These are phyloP conservation scores for Eucalyptus pauciflora DNA, from an alignment of 345 rosid species.

Conservation along the genomic window DNA sequence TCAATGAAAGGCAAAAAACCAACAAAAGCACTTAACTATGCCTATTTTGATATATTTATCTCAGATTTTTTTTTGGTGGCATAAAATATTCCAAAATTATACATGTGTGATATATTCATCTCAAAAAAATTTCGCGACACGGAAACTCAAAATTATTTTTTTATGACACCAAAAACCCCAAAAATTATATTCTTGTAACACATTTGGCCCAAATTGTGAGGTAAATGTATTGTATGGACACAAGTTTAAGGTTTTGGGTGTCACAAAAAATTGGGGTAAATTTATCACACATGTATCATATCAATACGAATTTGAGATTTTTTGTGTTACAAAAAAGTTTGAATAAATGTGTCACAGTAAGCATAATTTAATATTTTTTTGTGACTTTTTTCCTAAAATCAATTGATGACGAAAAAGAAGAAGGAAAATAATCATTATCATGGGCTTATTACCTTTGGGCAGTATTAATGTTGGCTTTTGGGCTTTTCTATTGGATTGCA, in stretches of 20 bases:
- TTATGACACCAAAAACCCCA: fast-evolving
- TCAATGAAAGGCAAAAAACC: background rate
- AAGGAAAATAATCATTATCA: background rate
- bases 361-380: too few relatives aligned
- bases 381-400: background rate
- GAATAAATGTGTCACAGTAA: fast-evolving
- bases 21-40: too few relatives aligned
- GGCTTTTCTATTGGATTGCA: background rate
- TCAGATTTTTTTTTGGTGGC: fast-evolving
- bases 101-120: too few relatives aligned
- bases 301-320: fast-evolving
- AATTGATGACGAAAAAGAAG: background rate
- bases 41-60: fast-evolving
- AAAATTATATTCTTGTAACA: fast-evolving
- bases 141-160: too few relatives aligned
- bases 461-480: background rate
- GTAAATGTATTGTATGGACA: fast-evolving
- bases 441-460: background rate
- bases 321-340: fast-evolving
- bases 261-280: too few relatives aligned
- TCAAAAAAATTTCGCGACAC: too few relatives aligned
- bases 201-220: too few relatives aligned
- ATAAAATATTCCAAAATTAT: too few relatives aligned
- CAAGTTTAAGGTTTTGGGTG: too few relatives aligned
- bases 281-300: too few relatives aligned